Conservation (phyloP, 257 asterid genomes). For the Capsicum rhomboideum region DNA sequence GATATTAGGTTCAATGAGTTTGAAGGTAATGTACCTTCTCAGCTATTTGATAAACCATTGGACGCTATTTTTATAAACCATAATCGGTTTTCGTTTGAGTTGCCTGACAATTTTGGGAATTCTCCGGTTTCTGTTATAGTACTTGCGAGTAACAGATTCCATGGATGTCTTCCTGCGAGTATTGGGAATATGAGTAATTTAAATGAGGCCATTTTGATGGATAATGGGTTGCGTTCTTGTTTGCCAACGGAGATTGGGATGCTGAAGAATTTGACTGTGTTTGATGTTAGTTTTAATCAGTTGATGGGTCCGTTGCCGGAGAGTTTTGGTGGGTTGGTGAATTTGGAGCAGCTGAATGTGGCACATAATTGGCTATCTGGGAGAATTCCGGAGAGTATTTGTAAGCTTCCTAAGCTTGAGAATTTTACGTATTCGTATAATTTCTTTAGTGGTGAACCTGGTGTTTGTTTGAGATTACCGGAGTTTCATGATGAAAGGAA, state of each 20-base stretch:
- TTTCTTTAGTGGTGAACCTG: constrained; percentile 75
- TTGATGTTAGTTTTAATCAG: constrained; percentile 52
- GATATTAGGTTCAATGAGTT: constrained; percentile 77
- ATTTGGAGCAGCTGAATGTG: constrained; percentile 78
- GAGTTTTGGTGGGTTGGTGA: constrained; percentile 46
- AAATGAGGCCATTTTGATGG: constrained; percentile 60
- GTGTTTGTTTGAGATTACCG: constrained; percentile 55
- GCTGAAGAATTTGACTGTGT: constrained; percentile 63
- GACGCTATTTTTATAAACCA: constrained; percentile 83
- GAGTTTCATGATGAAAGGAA: constrained; percentile 48
- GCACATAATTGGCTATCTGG: constrained; percentile 61
- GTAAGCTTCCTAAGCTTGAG: constrained; percentile 51
- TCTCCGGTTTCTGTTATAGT: constrained; percentile 90
- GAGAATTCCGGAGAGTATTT: constrained; percentile 53
- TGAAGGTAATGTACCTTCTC: constrained; percentile 70
- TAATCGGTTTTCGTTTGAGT: constrained; percentile 62
- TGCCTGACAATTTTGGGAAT: constrained; percentile 83
- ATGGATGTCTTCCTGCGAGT: constrained; percentile 79
- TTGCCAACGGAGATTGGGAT: constrained; percentile 65
- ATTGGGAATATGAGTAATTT: constrained; percentile 67
- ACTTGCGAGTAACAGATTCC: constrained; percentile 63
- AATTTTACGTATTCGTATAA: constrained; percentile 58
- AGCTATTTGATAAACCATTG: constrained; percentile 63
- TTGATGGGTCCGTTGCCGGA: constrained; percentile 72
- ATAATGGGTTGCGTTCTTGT: constrained; percentile 70